These are phyloP conservation scores for Meyerozyma athensensis DNA, from an alignment of 1,139 yeast genomes.

Conservation along the genomic window DNA sequence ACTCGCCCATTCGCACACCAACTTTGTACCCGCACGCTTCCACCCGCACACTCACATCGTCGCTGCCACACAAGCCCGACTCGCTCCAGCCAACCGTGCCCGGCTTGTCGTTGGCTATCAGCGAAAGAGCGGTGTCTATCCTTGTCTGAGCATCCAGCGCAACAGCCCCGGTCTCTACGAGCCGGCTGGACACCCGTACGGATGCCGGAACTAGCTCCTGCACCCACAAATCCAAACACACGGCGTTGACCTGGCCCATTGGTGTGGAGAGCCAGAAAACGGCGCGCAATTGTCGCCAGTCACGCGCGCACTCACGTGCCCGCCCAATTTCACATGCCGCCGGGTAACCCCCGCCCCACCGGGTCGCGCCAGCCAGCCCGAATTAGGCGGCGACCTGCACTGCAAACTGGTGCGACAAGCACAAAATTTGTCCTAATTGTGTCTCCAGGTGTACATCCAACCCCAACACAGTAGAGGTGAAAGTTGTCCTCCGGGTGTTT, in stretches of 20 bases:
- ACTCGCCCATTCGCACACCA: constrained; percentile 71
- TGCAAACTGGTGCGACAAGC: constrained; percentile 1
- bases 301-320: not conserved
- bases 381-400: not conserved
- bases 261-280: not conserved
- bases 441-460: not conserved
- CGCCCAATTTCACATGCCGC: not conserved
- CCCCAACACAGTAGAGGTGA: no score
- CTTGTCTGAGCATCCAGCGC: constrained; percentile 16
- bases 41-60: constrained; percentile 56
- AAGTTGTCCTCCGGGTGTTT: no score
- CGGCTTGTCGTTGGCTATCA: constrained; percentile 26
- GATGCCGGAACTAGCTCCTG: constrained; percentile 76
- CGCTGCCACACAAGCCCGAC: constrained; percentile 31
- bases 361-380: no score
- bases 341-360: constrained; percentile 1
- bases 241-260: constrained; percentile 32
- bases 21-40: constrained; percentile 70
- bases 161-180: constrained; percentile 14
- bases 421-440: not conserved
- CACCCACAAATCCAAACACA: constrained; percentile 55
- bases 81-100: constrained; percentile 42
- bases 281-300: not conserved
- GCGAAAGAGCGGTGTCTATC: constrained; percentile 21
- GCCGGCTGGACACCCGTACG: constrained; percentile 44